Percentiles rank a stretch among this genome's conserved stretches.
phyloP scores from a whole-genome alignment of 2,329 filamentous ascomycete genomes.

The Fusarium mangiferae region DNA sequence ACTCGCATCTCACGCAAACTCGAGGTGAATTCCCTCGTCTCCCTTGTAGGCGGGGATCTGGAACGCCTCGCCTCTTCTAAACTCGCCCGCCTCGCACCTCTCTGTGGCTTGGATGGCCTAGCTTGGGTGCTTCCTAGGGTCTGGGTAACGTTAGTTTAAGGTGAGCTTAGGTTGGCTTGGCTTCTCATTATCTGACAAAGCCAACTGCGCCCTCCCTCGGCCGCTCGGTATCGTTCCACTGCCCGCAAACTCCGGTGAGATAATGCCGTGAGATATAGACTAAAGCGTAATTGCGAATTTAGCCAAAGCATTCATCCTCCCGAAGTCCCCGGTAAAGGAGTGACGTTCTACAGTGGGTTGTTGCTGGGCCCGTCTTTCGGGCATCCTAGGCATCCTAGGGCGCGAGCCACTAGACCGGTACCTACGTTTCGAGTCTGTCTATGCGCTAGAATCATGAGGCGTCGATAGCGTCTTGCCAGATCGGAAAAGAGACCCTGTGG shows the following conservation, averaged over 20 bases:
- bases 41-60: not conserved
- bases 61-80: conserved; percentile 19
- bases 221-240: conserved; percentile 17
- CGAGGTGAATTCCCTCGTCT: not conserved
- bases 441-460: conserved; percentile 36
- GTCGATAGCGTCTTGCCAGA: conserved; percentile 20
- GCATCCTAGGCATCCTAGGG: conserved; percentile 1
- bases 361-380: not conserved
- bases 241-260: conserved; percentile 23
- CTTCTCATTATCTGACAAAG: conserved; percentile 26
- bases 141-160: conserved; percentile 20
- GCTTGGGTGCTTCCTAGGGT: conserved; percentile 1
- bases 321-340: not conserved
- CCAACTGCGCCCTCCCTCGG: conserved; percentile 7
- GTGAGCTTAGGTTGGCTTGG: conserved; percentile 7
- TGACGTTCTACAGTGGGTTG: not conserved
- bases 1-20: not conserved
- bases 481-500: conserved; percentile 14
- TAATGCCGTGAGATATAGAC: not conserved
- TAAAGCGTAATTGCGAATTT: not conserved
- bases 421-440: conserved; percentile 13
- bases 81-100: conserved; percentile 25
- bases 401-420: conserved; percentile 16
- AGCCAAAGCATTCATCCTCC: not conserved
- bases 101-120: conserved; percentile 30